A percentile compares a stretch with the other conserved stretches of the same genome.
Conservation (phyloP, 305 asterid species). For the Plantago rigida region DNA sequence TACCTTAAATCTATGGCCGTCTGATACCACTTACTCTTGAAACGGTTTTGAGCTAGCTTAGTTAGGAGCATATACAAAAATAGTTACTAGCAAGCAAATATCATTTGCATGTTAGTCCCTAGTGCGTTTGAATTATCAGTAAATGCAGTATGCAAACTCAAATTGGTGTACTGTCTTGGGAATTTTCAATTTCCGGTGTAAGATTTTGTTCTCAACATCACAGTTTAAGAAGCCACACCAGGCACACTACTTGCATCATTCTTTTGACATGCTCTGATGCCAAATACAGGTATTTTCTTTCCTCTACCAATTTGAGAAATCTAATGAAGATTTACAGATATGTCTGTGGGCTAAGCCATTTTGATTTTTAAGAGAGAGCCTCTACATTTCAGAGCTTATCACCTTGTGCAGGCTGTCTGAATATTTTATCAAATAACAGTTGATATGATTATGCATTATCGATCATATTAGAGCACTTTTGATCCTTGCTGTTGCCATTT, state of each 20-base stretch:
- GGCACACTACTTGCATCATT: conserved; percentile 1
- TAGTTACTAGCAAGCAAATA: no score
- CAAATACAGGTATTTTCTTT: conserved; percentile 7
- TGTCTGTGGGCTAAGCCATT: conserved; percentile 24
- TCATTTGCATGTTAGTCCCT: no score
- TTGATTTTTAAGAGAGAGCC: conserved; percentile 14
- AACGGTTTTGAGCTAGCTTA: no score
- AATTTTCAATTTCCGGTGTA: no score
- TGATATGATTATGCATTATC: conserved; percentile 36
- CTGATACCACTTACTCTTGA: no score
- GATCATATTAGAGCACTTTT: conserved; percentile 30
- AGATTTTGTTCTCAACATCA: background rate
- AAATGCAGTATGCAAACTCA: no score
- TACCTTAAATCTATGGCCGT: no score
- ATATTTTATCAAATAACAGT: conserved; percentile 19
- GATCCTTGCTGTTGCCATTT: conserved; percentile 29
- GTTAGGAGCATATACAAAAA: no score
- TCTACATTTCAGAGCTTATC: conserved; percentile 15
- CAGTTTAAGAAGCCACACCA: conserved; percentile 3
- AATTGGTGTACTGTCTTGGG: no score
- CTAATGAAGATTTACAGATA: conserved; percentile 30
- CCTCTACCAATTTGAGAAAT: conserved; percentile 13
- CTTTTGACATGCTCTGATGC: conserved; percentile 9
- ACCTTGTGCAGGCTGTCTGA: conserved; percentile 19
- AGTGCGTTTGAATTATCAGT: no score